Evolutionary conservation across 345 rosid species (phyloP).

Genomic region (Toxicodendron radicans): DNA sequence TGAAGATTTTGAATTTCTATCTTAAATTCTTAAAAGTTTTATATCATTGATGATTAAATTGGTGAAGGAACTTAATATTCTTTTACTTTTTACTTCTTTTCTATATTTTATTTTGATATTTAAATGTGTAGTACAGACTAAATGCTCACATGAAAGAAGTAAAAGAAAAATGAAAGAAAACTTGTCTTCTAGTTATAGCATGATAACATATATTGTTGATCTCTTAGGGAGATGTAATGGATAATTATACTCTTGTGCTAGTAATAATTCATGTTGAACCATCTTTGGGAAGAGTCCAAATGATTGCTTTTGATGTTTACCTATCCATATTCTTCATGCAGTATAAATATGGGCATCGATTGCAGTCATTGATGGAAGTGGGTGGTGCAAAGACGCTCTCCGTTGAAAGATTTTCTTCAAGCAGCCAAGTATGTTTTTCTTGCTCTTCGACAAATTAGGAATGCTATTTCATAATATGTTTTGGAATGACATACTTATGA

Average conservation of each 20-base stretch:
- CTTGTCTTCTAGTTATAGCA: not conserved
- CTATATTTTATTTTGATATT: not conserved
- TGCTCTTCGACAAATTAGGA: not conserved
- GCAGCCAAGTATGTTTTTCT: constrained; percentile 57
- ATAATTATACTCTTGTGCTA: no score
- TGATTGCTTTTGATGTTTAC: not conserved
- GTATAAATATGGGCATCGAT: constrained; percentile 63
- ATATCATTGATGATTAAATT: not conserved
- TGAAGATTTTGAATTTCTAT: not conserved
- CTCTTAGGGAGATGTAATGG: not conserved
- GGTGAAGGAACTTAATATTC: not conserved
- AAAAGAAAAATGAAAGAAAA: not conserved
- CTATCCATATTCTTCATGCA: constrained; percentile 31
- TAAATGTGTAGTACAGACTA: not conserved
- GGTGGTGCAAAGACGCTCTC: constrained; percentile 64
- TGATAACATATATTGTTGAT: not conserved
- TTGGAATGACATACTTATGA: no score
- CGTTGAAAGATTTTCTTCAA: constrained; percentile 52
- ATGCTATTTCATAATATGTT: no score
- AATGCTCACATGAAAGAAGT: not conserved
- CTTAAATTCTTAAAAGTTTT: not conserved
- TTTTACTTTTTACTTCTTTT: not conserved
- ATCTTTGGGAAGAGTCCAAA: constrained; percentile 3
- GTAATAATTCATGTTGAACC: no score
- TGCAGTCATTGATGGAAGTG: constrained; percentile 45